phyloP scores from a whole-genome alignment of 345 rosid species.

The Salix purpurea region DNA sequence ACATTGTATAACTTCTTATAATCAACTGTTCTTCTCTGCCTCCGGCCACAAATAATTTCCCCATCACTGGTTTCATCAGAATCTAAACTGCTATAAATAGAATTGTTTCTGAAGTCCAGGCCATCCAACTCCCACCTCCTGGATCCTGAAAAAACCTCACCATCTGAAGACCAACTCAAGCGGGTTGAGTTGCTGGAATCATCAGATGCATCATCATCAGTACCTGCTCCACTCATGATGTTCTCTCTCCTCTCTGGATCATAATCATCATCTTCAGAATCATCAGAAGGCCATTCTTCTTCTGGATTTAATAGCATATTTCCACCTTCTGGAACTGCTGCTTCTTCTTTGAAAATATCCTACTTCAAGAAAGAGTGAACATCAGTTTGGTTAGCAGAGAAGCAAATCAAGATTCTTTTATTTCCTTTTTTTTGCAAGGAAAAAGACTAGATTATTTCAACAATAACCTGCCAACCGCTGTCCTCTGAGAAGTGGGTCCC shows the following conservation, averaged over 20 bases:
- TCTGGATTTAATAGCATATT: constrained; percentile 50
- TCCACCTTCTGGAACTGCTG: constrained; percentile 54
- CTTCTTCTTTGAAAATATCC: constrained; percentile 91
- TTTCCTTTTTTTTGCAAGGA: not conserved
- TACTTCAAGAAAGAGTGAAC: constrained; percentile 19
- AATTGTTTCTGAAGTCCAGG: constrained; percentile 22
- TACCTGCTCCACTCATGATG: constrained; percentile 43
- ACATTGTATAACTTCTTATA: constrained; percentile 81
- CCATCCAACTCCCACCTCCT: constrained; percentile 32
- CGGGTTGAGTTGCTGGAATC: constrained; percentile 54
- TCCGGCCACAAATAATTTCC: constrained; percentile 60
- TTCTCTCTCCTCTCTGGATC: constrained; percentile 67
- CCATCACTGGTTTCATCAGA: constrained; percentile 58
- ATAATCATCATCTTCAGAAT: constrained; percentile 86
- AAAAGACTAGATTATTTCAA: constrained; percentile 6
- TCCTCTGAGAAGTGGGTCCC: constrained; percentile 66
- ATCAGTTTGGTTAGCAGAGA: constrained; percentile 16
- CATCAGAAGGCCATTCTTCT: constrained; percentile 96
- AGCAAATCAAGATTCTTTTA: not conserved
- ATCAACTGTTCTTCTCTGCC: constrained; percentile 78
- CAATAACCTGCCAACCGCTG: constrained; percentile 76
- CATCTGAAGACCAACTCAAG: constrained; percentile 78
- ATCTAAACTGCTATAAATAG: constrained; percentile 40
- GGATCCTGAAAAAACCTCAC: constrained; percentile 49
- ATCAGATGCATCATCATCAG: constrained; percentile 43